Conservation (phyloP, 768 basidiomycete species). For the Terana coerulea region DNA sequence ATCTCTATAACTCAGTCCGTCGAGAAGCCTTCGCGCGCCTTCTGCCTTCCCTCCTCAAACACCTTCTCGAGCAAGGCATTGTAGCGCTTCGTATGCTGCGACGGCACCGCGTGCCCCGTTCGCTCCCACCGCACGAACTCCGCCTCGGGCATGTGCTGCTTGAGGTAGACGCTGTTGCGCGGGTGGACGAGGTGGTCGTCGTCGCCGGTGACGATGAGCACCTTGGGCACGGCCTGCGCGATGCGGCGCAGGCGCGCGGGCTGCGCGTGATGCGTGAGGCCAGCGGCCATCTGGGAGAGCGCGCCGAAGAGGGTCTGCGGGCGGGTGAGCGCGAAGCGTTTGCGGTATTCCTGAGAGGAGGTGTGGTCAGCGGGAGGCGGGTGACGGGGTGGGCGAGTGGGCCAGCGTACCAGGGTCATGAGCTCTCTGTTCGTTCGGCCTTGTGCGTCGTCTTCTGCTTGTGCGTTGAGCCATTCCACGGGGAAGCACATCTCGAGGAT, state of each 20-base stretch:
- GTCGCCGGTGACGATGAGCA: constrained; percentile 63
- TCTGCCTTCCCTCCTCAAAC: constrained; percentile 44
- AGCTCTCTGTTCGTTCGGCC: constrained; percentile 65
- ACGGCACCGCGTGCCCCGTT: constrained; percentile 61
- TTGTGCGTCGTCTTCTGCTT: constrained; percentile 46
- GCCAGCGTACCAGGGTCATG: constrained; percentile 43
- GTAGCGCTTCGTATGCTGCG: constrained; percentile 46
- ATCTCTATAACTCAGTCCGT: not conserved
- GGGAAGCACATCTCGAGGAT: constrained; percentile 61
- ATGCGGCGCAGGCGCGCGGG: constrained; percentile 27
- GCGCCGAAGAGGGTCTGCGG: constrained; percentile 59
- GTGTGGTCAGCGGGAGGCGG: not conserved
- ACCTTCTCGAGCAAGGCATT: constrained; percentile 53
- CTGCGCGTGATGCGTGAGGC: constrained; percentile 54
- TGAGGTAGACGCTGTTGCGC: constrained; percentile 46
- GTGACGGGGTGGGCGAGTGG: not conserved
- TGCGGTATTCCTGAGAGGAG: constrained; percentile 37
- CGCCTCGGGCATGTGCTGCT: constrained; percentile 51
- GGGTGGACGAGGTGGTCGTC: constrained; percentile 56
- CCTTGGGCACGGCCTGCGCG: constrained; percentile 55
- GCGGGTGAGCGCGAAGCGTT: constrained; percentile 47
- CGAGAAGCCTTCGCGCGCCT: constrained; percentile 3
- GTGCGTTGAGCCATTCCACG: constrained; percentile 52
- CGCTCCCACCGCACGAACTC: constrained; percentile 53
- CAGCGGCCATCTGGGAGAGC: constrained; percentile 72